Evolutionary conservation across 257 asterid species (phyloP).

Genomic region (Solanum acaule): DNA sequence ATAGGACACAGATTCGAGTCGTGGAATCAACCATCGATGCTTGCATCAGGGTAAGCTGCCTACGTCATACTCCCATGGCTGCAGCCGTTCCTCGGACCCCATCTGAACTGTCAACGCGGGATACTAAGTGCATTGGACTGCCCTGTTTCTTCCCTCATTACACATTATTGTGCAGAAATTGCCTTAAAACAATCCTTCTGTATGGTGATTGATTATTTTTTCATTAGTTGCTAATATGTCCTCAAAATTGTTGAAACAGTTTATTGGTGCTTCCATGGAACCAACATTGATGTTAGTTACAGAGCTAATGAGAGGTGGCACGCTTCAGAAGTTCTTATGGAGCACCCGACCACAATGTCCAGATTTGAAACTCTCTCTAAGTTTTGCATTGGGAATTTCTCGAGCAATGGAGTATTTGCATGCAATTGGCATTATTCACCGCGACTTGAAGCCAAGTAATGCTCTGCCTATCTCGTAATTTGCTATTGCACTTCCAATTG

Average conservation of each 20-base stretch:
- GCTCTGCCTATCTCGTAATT: background rate
- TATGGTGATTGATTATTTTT: background rate
- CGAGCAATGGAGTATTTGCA: constrained; percentile 63
- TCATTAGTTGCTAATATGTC: constrained; percentile 7
- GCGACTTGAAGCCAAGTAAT: constrained; percentile 64
- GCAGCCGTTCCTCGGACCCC: background rate
- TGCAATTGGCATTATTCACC: constrained; percentile 42
- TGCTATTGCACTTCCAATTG: background rate
- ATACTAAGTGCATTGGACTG: background rate
- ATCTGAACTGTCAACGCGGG: background rate
- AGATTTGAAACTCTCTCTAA: constrained; percentile 40
- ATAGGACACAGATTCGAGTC: background rate
- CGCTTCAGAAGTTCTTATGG: constrained; percentile 53
- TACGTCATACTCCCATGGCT: background rate
- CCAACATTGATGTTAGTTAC: constrained; percentile 49
- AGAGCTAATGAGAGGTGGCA: constrained; percentile 59
- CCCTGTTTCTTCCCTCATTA: background rate
- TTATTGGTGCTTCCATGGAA: constrained; percentile 42
- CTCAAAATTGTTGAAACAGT: constrained; percentile 24
- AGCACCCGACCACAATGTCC: constrained; percentile 37
- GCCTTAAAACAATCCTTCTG: background rate
- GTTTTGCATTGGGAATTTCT: constrained; percentile 42
- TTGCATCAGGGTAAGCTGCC: background rate
- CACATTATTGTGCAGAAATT: background rate
- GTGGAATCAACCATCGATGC: background rate